Base-by-base conservation (phyloP, 768 basidiomycete genomes). In the Mycena venus region DNA sequence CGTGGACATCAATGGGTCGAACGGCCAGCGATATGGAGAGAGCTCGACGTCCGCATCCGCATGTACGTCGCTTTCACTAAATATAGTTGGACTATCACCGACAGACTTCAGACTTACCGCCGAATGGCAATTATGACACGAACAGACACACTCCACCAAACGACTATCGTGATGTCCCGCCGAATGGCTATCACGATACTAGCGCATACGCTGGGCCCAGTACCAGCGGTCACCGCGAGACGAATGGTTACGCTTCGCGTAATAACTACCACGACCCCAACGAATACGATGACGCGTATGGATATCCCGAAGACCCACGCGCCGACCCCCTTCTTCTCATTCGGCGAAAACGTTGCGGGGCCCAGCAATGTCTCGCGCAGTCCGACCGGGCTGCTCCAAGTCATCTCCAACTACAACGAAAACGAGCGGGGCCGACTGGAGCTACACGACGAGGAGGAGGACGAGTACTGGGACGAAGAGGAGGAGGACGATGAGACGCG, bases 401-500 rank as follows among this genome's bases (percentile, higher is more conserved):
- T 78, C 75, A 68, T 82, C 77, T 80, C 85, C 81, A 75, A 83
- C 64, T 73, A 83, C 69, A 75, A 79, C n/a, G 77, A 82, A 29
- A 58, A 77, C 31, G 73, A 81, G 55, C 75, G 77, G 10, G 79
- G 81, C 5, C 86, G 85, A 14, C 78, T 88, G 63, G 86, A 85
- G 53, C 75, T 87, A 40, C 87, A 89, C 56, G 89, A 86, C 31
- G 88, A 89, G 42, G 86, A 84, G 42, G 84, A 87, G 6, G 89
- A 89, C 15, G 72, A 72, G 42, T 90, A 87, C 70, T 91, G 90
- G 85, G 88, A 89, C 49, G 91, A 92, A 55, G 91, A 92, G 27
- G 88, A 89, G 17, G 88, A 96, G 60, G 91, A 91, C 17, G 91
- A 93, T 68, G 91, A 91, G 61, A 90, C 88, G 70, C 90, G 92